Evolutionary conservation across 805 yeast species (phyloP).

Genomic region (Kodamaea fukazawae): DNA sequence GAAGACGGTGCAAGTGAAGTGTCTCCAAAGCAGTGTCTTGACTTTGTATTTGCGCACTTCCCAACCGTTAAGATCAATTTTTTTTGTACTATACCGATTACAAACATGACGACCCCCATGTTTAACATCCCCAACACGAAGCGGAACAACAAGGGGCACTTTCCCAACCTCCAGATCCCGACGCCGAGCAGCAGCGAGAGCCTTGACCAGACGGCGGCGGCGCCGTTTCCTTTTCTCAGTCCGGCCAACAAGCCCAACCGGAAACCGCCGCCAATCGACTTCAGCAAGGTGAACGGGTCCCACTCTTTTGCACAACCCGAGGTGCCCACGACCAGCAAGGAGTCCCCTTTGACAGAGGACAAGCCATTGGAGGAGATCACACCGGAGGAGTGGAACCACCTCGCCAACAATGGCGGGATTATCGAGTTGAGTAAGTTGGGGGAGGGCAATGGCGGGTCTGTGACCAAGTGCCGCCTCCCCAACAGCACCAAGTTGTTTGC

Average conservation of each 20-base stretch:
- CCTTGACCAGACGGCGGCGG: background rate
- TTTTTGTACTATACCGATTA: too few species aligned
- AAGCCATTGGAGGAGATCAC: slow-evolving; percentile 50
- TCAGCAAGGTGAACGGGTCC: slow-evolving; percentile 22
- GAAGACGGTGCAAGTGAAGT: too few species aligned
- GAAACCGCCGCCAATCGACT: slow-evolving; percentile 45
- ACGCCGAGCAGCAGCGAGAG: slow-evolving; percentile 15
- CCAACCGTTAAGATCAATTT: too few species aligned
- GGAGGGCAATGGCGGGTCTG: slow-evolving; percentile 94
- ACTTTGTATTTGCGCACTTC: too few species aligned
- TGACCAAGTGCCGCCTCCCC: slow-evolving; percentile 66
- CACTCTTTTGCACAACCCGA: background rate
- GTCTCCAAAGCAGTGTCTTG: too few species aligned
- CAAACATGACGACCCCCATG: slow-evolving; percentile 23
- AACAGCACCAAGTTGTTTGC: slow-evolving; percentile 71
- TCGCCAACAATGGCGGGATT: slow-evolving; percentile 59
- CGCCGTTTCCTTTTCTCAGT: slow-evolving; percentile 2
- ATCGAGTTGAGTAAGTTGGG: slow-evolving; percentile 72
- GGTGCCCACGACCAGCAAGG: slow-evolving; percentile 1
- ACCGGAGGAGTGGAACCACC: slow-evolving; percentile 70
- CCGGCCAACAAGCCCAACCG: slow-evolving; percentile 15
- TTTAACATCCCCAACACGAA: slow-evolving; percentile 35
- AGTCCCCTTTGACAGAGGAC: background rate
- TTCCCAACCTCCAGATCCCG: slow-evolving; percentile 31
- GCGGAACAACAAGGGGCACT: slow-evolving; percentile 18